Evolutionary conservation across 1,139 yeast species (phyloP).

Genomic region (Sugiyamaella pinicola): DNA sequence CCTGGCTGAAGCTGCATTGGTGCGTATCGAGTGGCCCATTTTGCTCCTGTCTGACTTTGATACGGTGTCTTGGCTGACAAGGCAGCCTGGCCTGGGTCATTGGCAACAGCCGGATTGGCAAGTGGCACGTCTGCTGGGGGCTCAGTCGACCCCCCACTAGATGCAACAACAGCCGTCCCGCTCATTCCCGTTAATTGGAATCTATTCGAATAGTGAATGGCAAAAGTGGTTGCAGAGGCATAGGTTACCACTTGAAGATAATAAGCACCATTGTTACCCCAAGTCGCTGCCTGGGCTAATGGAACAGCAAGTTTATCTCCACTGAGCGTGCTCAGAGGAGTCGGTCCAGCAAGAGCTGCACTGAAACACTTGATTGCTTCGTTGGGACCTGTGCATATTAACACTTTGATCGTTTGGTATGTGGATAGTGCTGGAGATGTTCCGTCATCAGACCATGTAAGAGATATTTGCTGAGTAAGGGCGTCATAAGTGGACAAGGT

Average conservation of each 20-base stretch:
- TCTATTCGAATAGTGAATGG: slow-evolving; percentile 74
- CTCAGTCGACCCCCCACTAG: slow-evolving; percentile 45
- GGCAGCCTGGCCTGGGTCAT: slow-evolving; percentile 41
- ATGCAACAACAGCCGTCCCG: slow-evolving; percentile 53
- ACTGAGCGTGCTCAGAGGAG: background rate
- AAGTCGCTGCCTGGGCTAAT: slow-evolving; percentile 46
- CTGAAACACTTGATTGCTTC: slow-evolving; percentile 41
- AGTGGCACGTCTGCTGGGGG: slow-evolving; percentile 51
- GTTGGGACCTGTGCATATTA: slow-evolving; percentile 70
- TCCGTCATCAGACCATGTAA: slow-evolving; percentile 66
- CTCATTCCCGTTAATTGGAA: slow-evolving; percentile 69
- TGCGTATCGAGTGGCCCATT: slow-evolving; percentile 59
- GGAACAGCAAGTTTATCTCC: slow-evolving; percentile 30
- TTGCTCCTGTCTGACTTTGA: slow-evolving; percentile 68
- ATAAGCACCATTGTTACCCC: slow-evolving; percentile 64
- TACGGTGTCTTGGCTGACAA: slow-evolving; percentile 59
- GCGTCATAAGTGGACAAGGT: slow-evolving; percentile 48
- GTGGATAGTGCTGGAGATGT: slow-evolving; percentile 51
- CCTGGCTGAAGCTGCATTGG: slow-evolving; percentile 93
- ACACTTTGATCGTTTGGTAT: slow-evolving; percentile 53
- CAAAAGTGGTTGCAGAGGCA: slow-evolving; percentile 43
- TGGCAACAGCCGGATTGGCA: slow-evolving; percentile 37
- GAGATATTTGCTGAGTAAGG: slow-evolving; percentile 48
- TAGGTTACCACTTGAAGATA: slow-evolving; percentile 65
- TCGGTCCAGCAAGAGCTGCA: slow-evolving; percentile 4